phyloP scores from a whole-genome alignment of 805 yeast genomes.

The Starmerella cellae region DNA sequence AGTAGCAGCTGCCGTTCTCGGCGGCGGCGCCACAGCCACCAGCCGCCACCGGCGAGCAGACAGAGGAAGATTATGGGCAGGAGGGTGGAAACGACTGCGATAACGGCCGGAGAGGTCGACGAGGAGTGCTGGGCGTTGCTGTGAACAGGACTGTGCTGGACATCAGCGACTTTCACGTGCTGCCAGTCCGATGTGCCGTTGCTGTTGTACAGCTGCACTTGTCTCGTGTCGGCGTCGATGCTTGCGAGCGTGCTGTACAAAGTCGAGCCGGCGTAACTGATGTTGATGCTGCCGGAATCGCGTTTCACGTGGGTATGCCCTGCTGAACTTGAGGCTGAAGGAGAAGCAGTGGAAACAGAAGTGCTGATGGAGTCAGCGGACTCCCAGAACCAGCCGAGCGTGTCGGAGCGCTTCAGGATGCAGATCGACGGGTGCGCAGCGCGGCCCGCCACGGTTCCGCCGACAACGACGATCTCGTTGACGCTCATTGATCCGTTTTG shows the following conservation, averaged over 20 bases:
- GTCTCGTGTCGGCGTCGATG: neutral
- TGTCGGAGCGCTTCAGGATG: constrained; percentile 28
- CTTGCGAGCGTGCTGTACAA: constrained; percentile 12
- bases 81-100: constrained; percentile 37
- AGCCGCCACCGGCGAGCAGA: constrained; percentile 26
- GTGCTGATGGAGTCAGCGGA: neutral
- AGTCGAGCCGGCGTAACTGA: constrained; percentile 12
- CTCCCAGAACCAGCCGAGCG: constrained; percentile 36
- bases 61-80: constrained; percentile 33
- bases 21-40: constrained; percentile 23
- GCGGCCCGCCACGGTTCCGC: constrained; percentile 40
- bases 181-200: constrained; percentile 2
- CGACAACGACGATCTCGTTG: constrained; percentile 39
- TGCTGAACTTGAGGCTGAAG: no score
- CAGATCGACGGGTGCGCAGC: constrained; percentile 35
- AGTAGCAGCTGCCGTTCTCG: constrained; percentile 17
- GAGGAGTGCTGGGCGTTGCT: constrained; percentile 11
- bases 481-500: constrained; percentile 10
- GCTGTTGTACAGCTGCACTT: constrained; percentile 2
- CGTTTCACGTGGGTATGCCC: neutral
- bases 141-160: constrained; percentile 16
- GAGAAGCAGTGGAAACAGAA: neutral
- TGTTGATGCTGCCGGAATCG: neutral
- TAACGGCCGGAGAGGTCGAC: constrained; percentile 23
- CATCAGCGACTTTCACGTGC: constrained; percentile 6